A percentile compares a stretch with the other conserved stretches of the same genome.
These are phyloP conservation scores for Chrysosporium keratinophilum DNA, from an alignment of 2,329 filamentous ascomycete species.

Conservation along the genomic window DNA sequence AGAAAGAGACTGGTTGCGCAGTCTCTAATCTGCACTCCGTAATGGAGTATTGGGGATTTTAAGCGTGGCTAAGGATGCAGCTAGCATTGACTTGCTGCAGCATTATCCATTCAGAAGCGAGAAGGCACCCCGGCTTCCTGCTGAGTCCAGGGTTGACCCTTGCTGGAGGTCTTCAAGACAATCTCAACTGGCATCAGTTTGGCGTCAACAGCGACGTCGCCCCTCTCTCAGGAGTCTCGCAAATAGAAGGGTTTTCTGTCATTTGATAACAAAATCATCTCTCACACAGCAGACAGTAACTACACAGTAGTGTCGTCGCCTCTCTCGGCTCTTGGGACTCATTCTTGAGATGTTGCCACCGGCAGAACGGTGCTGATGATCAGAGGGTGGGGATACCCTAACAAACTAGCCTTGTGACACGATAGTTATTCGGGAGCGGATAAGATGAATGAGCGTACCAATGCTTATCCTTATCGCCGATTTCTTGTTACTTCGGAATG, in stretches of 20 bases:
- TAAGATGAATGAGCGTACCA: neutral
- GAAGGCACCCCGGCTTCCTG: neutral
- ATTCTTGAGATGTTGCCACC: neutral
- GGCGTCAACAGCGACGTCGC: neutral
- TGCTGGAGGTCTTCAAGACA: conserved; percentile 2
- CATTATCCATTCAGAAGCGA: conserved; percentile 5
- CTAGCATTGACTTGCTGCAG: neutral
- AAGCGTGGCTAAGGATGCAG: conserved; percentile 7
- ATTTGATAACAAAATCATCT: neutral
- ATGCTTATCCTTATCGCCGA: neutral
- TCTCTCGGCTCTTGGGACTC: neutral
- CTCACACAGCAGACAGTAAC: neutral
- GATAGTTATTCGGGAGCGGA: neutral
- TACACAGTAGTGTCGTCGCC: neutral
- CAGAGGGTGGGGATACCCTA: neutral
- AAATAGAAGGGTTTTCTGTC: neutral
- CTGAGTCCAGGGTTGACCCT: neutral
- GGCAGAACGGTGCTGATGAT: conserved; percentile 3
- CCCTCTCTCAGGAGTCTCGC: neutral
- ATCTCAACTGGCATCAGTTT: neutral
- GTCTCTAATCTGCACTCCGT: too few species aligned
- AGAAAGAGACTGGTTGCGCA: neutral
- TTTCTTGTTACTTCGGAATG: neutral
- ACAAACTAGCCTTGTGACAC: conserved; percentile 9
- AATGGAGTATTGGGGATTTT: neutral